Evolutionary conservation across 306 rosid genomes (phyloP), one percentile per base, ranked within the genome.

Genomic region (Lathyrus oleraceus): DNA sequence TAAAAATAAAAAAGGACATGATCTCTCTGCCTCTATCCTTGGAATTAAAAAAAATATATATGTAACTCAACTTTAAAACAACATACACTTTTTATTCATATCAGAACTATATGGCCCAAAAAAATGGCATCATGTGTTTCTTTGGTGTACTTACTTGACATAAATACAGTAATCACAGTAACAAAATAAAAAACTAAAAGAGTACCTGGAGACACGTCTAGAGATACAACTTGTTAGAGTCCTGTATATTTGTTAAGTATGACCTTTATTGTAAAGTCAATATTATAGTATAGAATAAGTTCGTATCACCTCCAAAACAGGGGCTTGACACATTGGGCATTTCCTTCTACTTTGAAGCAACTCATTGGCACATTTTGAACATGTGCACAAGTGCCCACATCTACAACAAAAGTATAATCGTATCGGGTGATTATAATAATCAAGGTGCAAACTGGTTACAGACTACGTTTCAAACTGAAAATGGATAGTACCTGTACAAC

Each of bases 241-340:
- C 75, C 75, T 85, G 74, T 73, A 76, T 56, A 66, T 56, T 56
- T 70, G 81, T 77, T 82, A 74, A 63, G 38, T 73, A 62, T 80
- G 75, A 30, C 53, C 69, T 20, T 78, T 57, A 40, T 47, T 75
- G 65, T 76, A 5, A 43, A 39, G 71, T 80, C 90, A 43, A 68
- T 15, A 47, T 63, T 77, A 84, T 59, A 52, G 78, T 63, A 84
- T 75, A 27, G 92, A 91, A 76, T 89, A 91, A 63, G 97, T 92
- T 61, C 96, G 96, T 75, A 91, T 85, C 81, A 89, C 91, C 82
- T 95, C 97, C 64, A 91, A 78, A 43, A 89, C 91, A 35, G 97
- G 96, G 43, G 99, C 97, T 64, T 82, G 82, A 79, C 99, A 95
- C 99, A 95, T 95, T 10, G 99, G 99, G 67, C 99, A 95, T 52